Percentiles rank a stretch among this genome's conserved stretches.
phyloP scores from a whole-genome alignment of 1,139 yeast genomes.

The Geotrichum aggregatum region DNA sequence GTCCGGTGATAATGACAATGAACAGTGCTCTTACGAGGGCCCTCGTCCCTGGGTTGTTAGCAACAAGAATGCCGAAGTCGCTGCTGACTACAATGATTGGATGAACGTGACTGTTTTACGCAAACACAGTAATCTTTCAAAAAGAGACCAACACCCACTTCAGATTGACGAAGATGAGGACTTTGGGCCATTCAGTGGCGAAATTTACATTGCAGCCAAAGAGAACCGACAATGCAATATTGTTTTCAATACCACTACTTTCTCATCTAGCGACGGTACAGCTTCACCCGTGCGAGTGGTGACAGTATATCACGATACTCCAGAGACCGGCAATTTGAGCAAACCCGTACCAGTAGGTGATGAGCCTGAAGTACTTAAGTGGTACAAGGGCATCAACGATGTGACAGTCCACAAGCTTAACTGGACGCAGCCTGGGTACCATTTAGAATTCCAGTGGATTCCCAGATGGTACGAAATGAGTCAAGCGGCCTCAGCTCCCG shows the following conservation, averaged over 20 bases:
- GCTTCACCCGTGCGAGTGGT: slow-evolving; percentile 61
- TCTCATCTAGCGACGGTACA: slow-evolving; percentile 32
- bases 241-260: slow-evolving; percentile 50
- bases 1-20: slow-evolving; percentile 43
- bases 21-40: slow-evolving; percentile 52
- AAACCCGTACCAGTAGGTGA: slow-evolving; percentile 16
- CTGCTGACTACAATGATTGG: slow-evolving; percentile 43
- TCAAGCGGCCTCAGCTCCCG: neutral
- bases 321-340: slow-evolving; percentile 13
- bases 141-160: slow-evolving; percentile 3
- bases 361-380: slow-evolving; percentile 26
- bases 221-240: slow-evolving; percentile 63
- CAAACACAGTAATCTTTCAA: slow-evolving; percentile 4
- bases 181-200: slow-evolving; percentile 65
- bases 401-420: slow-evolving; percentile 60
- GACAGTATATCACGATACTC: slow-evolving; percentile 45
- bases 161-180: slow-evolving; percentile 18
- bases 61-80: slow-evolving; percentile 34
- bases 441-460: slow-evolving; percentile 71
- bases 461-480: slow-evolving; percentile 56
- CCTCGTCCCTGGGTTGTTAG: slow-evolving; percentile 52
- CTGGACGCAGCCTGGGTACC: slow-evolving; percentile 53
- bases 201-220: slow-evolving; percentile 53
- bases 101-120: slow-evolving; percentile 47
- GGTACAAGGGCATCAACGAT: slow-evolving; percentile 53